Base-by-base conservation (phyloP, 495 filamentous ascomycete species). In the Choiromyces venosus region DNA sequence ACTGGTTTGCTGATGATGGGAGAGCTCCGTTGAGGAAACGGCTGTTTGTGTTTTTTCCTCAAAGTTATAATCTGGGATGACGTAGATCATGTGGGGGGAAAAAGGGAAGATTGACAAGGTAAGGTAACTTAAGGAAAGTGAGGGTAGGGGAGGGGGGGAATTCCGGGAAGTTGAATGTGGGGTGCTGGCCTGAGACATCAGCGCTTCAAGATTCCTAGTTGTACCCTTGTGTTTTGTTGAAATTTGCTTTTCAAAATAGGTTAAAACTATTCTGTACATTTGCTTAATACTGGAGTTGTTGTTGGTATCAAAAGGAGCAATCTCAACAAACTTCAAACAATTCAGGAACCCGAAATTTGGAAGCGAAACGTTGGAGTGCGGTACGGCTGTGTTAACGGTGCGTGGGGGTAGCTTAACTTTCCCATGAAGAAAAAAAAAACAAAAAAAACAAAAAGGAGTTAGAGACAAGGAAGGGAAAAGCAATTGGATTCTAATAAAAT, bases 331-430 rank as follows among this genome's bases (percentile, higher is more conserved):
- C 25, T 29, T 33, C 25, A 61, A 61, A 61, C 25, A 29, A 29
- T 61, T 71, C 75, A 77, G 75, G 75, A 77, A 77, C 75, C 74
- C 46, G 39, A 72, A 65, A 65, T 52, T 64, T 73, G 39, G 75
- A 65, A 74, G 38, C 29, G 68, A 69, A 36, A 61, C 52, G 52
- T 61, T 61, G 2, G 52, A 61, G 25, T 61, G 52, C 25, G 25
- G n/a, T 61, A 29, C 52, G 12, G 61, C 52, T 35, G 35, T 25
- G 38, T 68, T 69, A 70, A 76, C 74, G 71, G 74, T 37, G 66
- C 69, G 75, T 76, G 75, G 75, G 73, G 74, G 75, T 71, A 56
- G 52, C 73, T 44, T 70, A 68, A 52, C 66, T 73, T 56, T 38
- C 44, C 25, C 52, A 61, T 14, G 12, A 4, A 35, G 40, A 67